phyloP scores from a whole-genome alignment of 1,284 basidiomycete species.

The Omphalotus olearius region DNA sequence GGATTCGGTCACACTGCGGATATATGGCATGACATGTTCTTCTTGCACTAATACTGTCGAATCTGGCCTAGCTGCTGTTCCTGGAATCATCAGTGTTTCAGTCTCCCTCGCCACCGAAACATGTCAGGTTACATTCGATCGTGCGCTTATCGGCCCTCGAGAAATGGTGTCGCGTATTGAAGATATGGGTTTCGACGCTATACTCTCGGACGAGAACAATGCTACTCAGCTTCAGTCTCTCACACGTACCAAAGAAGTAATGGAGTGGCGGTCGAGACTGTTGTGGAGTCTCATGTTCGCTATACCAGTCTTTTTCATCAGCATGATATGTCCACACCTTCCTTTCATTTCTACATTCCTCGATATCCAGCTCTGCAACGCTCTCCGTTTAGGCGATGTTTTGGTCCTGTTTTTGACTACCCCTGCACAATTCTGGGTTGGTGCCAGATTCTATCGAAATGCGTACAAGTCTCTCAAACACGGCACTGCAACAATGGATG shows the following conservation, averaged over 20 bases:
- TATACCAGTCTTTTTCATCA: slow-evolving; percentile 88
- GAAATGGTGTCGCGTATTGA: slow-evolving; percentile 86
- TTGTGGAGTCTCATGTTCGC: slow-evolving; percentile 77
- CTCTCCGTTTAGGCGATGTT: slow-evolving; percentile 82
- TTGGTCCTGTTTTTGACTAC: slow-evolving; percentile 83
- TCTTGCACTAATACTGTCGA: slow-evolving; percentile 82
- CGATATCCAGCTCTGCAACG: slow-evolving; percentile 47
- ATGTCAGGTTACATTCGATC: slow-evolving; percentile 76
- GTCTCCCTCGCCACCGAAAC: slow-evolving; percentile 75
- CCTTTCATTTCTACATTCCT: slow-evolving; percentile 51
- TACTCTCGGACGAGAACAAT: slow-evolving; percentile 79
- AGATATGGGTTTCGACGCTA: slow-evolving; percentile 88
- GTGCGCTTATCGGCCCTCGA: slow-evolving; percentile 69
- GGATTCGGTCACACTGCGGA: slow-evolving; percentile 68
- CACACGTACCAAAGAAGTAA: slow-evolving; percentile 87
- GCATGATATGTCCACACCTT: slow-evolving; percentile 85
- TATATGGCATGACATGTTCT: slow-evolving; percentile 91
- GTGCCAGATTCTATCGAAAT: slow-evolving; percentile 82
- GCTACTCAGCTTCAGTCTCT: slow-evolving; percentile 89
- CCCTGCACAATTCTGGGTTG: slow-evolving; percentile 93
- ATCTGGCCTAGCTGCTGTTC: slow-evolving; percentile 59
- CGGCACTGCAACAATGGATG: slow-evolving; percentile 92
- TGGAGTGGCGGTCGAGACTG: slow-evolving; percentile 87
- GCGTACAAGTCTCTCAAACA: slow-evolving; percentile 92
- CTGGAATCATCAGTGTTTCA: slow-evolving; percentile 72